Base-by-base conservation (phyloP, 2,329 filamentous ascomycete species). In the Penicillium sp. region DNA sequence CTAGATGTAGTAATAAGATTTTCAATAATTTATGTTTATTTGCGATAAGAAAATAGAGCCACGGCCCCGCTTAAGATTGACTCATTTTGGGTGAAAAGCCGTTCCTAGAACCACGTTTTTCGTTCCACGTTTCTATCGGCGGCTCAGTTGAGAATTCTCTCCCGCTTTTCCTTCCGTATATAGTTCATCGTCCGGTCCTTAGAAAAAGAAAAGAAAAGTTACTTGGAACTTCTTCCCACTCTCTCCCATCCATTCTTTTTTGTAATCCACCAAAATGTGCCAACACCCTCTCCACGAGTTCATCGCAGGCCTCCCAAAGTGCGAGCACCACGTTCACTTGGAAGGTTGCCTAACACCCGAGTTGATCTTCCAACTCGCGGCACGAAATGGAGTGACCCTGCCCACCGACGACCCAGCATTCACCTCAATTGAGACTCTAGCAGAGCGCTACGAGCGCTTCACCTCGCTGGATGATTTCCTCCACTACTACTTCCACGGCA, bases 271-370 rank as follows among this genome's bases (percentile, higher is more conserved):
- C 46, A 62, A 35, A 10, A 88, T 87, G 84, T 88, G 85, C 73
- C 77, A 83, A 66, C 76, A 78, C 35, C 66, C 75, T 14, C 73
- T 85, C 51, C 85, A 87, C 74, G 72, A 78, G 43, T 86, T 91
- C 70, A 80, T 92, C 37, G 74, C 77, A 51, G 81, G 81, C 31
- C 82, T 93, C 29, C 90, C 90, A 62, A 93, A 93, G 79, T 90
- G 88, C 75, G 90, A 93, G 72, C 90, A 92, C 69, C 90, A 93
- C 75, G 83, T 93, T 53, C 90, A 93, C 71, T 81, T 93, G 33
- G 90, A 93, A 74, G 90, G 90, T 54, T 88, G 88, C 13, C 81
- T 93, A 37, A 86, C 87, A 42, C 88, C 90, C 1, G 77, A 81
- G 54, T 80, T 92, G 39, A 84, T 92, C 60, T 93, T 92, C 77